Evolutionary conservation across 441 rosid genomes (phyloP), one percentile per base, ranked within the genome.

Genomic region (Adansonia madagascariensis): DNA sequence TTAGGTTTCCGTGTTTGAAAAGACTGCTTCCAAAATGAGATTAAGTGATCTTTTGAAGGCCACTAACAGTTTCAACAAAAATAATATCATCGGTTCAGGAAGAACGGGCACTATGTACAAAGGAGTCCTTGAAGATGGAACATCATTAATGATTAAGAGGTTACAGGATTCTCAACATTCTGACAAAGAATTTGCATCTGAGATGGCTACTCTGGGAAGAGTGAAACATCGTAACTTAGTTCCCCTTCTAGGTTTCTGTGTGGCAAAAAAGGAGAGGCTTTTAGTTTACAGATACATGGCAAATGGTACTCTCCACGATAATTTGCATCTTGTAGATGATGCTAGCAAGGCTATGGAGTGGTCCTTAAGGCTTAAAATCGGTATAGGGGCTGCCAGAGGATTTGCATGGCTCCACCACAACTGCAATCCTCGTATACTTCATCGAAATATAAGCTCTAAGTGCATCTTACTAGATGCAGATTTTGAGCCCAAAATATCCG

Each of bases 401-500:
- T 82, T 95, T 75, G 98, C 98, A 1, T 95, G 98, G 98, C 95
- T 95, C 68, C 99, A 95, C 77, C 99, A 95, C 74, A 91, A 81
- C 78, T 90, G 98, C 85, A 95, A 88, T 84, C 96, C 97, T 22
- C 94, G 98, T 52, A 92, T 95, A 69, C 85, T 93, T 74, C 99
- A 95, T 82, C 90, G 96, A 44, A 93, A 93, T 80, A 81, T 95
- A 80, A 93, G 98, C 89, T 90, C 98, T 0, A 95, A 90, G 71
- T 91, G 93, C 85, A 86, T 95, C 75, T 77, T 93, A 79, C 71
- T 95, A 84, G 90, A 87, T 75, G 89, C 89, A 1, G 94, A 93
- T 6, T 95, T 87, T 67, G 99, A 93, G 86, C 94, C 97, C 5
- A 89, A 88, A 79, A 88, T 93, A 76, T 93, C 97, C 0, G 97